Evolutionary conservation across 2,329 filamentous ascomycete species (phyloP).

Genomic region (Orbilia blumenaviensis): DNA sequence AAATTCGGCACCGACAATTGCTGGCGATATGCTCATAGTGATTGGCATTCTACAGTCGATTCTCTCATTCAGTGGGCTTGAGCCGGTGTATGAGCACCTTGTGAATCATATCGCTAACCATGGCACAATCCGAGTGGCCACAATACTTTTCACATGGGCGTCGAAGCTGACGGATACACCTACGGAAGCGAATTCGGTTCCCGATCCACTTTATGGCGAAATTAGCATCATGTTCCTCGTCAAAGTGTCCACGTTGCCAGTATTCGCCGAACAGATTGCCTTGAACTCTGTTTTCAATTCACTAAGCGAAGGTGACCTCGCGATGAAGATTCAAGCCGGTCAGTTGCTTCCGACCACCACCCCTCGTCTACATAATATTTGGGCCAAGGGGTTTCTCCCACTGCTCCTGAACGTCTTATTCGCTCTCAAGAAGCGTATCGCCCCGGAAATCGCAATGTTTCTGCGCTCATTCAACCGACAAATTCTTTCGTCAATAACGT

Average conservation of each 20-base stretch:
- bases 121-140: conserved; percentile 79
- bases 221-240: conserved; percentile 88
- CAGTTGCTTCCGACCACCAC: conserved; percentile 81
- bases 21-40: conserved; percentile 84
- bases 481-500: conserved; percentile 74
- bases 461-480: conserved; percentile 88
- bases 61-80: conserved; percentile 78
- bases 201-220: conserved; percentile 91
- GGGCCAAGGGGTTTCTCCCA: conserved; percentile 86
- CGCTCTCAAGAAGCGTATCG: conserved; percentile 80
- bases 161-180: conserved; percentile 66
- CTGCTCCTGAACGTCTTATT: conserved; percentile 87
- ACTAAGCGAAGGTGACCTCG: conserved; percentile 77
- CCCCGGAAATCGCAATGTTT: conserved; percentile 84
- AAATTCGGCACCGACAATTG: conserved; percentile 65
- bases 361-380: conserved; percentile 84
- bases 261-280: conserved; percentile 87
- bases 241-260: conserved; percentile 81
- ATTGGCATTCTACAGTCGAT: conserved; percentile 88
- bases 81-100: conserved; percentile 77
- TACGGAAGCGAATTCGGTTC: conserved; percentile 62
- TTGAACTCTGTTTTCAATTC: conserved; percentile 79
- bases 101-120: conserved; percentile 72
- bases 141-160: conserved; percentile 91
- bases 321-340: conserved; percentile 77